Evolutionary conservation across 2,329 filamentous ascomycete genomes (phyloP).

Genomic region (Arthrobotrys iridis): DNA sequence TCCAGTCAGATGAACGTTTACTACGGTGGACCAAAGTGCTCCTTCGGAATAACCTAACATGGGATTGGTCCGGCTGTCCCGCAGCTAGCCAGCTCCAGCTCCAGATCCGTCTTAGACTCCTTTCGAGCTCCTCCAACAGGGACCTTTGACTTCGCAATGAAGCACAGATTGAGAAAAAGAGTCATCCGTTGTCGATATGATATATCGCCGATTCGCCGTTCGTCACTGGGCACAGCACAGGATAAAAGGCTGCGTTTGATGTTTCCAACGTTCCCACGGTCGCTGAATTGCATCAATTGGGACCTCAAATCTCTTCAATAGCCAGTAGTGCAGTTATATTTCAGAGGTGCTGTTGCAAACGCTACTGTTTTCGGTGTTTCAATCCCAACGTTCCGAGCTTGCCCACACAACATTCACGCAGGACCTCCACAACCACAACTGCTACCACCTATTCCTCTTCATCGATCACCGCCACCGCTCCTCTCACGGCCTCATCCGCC

Average conservation of each 20-base stretch:
- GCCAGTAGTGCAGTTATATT: too few relatives aligned
- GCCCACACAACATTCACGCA: slow-evolving; percentile 57
- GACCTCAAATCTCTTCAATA: too few relatives aligned
- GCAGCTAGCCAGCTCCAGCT: slow-evolving; percentile 15
- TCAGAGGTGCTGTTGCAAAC: neutral
- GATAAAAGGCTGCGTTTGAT: too few relatives aligned
- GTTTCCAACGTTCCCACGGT: slow-evolving; percentile 1
- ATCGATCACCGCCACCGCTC: too few relatives aligned
- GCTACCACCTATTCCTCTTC: too few relatives aligned
- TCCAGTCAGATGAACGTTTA: too few relatives aligned
- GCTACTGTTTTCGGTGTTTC: neutral
- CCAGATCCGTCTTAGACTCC: slow-evolving; percentile 5
- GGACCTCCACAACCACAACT: slow-evolving; percentile 10
- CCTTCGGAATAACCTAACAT: too few relatives aligned
- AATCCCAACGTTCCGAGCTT: slow-evolving; percentile 59
- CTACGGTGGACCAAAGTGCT: too few relatives aligned
- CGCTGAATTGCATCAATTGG: neutral
- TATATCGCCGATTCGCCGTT: neutral
- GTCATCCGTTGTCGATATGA: neutral
- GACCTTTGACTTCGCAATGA: too few relatives aligned
- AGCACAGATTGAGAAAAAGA: neutral
- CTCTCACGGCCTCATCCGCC: slow-evolving; percentile 60
- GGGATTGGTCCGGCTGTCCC: too few relatives aligned
- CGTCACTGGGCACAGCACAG: neutral
- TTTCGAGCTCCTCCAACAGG: slow-evolving; percentile 6